Evolutionary conservation across 108 stramenopile genomes (phyloP).

Genomic region (Skeletonema costatum): DNA sequence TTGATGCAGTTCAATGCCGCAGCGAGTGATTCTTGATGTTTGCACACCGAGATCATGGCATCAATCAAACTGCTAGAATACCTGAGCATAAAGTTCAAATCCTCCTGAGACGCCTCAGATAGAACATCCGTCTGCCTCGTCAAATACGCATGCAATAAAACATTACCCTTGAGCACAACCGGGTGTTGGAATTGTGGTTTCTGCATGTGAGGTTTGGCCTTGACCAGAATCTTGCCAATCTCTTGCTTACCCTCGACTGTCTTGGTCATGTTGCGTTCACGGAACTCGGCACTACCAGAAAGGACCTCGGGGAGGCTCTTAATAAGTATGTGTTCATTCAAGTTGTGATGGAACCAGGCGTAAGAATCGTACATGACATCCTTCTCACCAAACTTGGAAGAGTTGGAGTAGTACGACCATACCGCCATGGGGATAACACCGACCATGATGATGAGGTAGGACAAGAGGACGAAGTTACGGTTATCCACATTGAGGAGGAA

Average conservation of each 20-base stretch:
- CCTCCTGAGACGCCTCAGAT: constrained; percentile 44
- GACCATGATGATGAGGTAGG: constrained; percentile 97
- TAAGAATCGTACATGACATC: constrained; percentile 99
- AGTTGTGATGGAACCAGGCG: constrained; percentile 90
- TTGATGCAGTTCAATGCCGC: constrained; percentile 89
- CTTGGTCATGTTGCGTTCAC: constrained; percentile 81
- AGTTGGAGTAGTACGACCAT: constrained; percentile 93
- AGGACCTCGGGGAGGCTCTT: constrained; percentile 85
- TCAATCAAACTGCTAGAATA: constrained; percentile 85
- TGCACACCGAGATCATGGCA: constrained; percentile 96
- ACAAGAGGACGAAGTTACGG: constrained; percentile 90
- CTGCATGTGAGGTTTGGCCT: constrained; percentile 76
- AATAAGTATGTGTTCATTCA: constrained; percentile 76
- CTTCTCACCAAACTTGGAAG: constrained; percentile 96
- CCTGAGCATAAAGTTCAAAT: constrained; percentile 89
- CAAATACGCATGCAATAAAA: constrained; percentile 93
- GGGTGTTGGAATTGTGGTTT: constrained; percentile 92
- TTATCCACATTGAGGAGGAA: constrained; percentile 91
- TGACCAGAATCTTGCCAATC: constrained; percentile 54
- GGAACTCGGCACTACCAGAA: constrained; percentile 89
- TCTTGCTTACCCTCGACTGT: constrained; percentile 61
- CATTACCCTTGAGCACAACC: constrained; percentile 91
- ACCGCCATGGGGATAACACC: constrained; percentile 93
- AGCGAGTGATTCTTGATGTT: constrained; percentile 85
- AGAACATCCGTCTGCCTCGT: constrained; percentile 65